Percentiles rank a stretch among this genome's conserved stretches.
Evolutionary conservation across 108 stramenopile genomes (phyloP).

Genomic region (Stephanodiscus triporus): DNA sequence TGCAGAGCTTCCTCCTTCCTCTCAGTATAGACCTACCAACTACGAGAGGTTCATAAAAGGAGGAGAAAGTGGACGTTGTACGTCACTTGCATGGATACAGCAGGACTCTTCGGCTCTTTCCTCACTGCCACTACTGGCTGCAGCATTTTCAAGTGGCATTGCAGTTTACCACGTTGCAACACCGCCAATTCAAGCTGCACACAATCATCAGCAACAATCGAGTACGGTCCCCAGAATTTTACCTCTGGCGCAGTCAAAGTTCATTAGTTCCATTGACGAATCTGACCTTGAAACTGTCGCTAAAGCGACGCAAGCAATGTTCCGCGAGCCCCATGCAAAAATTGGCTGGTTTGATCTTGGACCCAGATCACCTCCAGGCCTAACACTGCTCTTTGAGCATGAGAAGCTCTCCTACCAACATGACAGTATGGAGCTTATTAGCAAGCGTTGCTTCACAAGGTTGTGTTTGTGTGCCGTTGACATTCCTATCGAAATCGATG

Average conservation of each 20-base stretch:
- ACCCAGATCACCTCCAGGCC: slow-evolving; percentile 45
- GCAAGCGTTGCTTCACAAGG: slow-evolving; percentile 5
- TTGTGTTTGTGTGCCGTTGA: slow-evolving; percentile 50
- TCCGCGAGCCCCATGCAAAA: slow-evolving; percentile 16
- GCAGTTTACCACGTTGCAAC: slow-evolving; percentile 72
- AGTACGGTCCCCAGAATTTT: not conserved
- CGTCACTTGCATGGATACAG: slow-evolving; percentile 65
- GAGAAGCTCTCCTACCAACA: slow-evolving; percentile 7
- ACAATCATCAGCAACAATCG: not conserved
- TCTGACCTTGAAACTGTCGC: slow-evolving; percentile 13
- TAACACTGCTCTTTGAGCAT: slow-evolving; percentile 30
- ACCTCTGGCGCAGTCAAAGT: slow-evolving; percentile 46
- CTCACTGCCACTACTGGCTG: slow-evolving; percentile 62
- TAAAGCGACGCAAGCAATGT: slow-evolving; percentile 4
- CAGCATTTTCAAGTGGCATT: slow-evolving; percentile 70
- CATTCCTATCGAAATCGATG: slow-evolving; percentile 38
- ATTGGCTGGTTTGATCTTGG: slow-evolving; percentile 50
- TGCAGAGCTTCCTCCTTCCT: slow-evolving; percentile 1
- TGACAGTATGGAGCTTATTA: slow-evolving; percentile 2
- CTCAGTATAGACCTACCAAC: not conserved
- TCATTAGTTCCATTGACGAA: slow-evolving; percentile 7
- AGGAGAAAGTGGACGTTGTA: slow-evolving; percentile 32
- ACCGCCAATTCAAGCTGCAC: slow-evolving; percentile 20
- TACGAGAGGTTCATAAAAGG: slow-evolving; percentile 15
- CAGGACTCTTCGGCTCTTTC: slow-evolving; percentile 40